These are phyloP conservation scores for Neonectria faginata DNA, from an alignment of 2,329 filamentous ascomycete species.

Conservation along the genomic window DNA sequence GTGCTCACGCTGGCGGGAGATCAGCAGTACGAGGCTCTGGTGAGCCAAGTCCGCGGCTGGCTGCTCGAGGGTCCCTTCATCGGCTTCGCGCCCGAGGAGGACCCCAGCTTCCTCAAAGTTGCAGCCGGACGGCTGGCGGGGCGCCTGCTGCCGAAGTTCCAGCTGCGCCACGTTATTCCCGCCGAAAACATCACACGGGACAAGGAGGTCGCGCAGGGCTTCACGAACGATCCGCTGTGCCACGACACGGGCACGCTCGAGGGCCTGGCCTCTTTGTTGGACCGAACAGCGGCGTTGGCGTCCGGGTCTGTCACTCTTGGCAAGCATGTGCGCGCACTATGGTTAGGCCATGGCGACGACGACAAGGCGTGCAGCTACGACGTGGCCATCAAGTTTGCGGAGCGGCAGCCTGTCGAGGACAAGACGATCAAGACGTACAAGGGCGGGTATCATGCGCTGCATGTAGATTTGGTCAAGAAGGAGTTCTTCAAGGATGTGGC, in stretches of 20 bases:
- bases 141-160: constrained; percentile 73
- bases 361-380: constrained; percentile 77
- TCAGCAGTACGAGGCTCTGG: constrained; percentile 64
- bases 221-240: constrained; percentile 75
- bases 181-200: constrained; percentile 75
- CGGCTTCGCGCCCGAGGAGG: constrained; percentile 72
- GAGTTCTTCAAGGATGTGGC: constrained; percentile 70
- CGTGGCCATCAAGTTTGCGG: constrained; percentile 73
- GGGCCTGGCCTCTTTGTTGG: constrained; percentile 80
- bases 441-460: constrained; percentile 82
- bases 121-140: constrained; percentile 74
- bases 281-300: constrained; percentile 73
- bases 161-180: constrained; percentile 75
- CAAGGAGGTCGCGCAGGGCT: constrained; percentile 68
- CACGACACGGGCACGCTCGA: constrained; percentile 91
- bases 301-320: constrained; percentile 65
- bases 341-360: constrained; percentile 80
- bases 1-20: constrained; percentile 71
- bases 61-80: constrained; percentile 84
- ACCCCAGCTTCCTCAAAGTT: constrained; percentile 74
- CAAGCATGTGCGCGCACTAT: constrained; percentile 70
- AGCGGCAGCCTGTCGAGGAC: constrained; percentile 70
- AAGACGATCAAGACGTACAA: constrained; percentile 79
- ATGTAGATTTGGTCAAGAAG: constrained; percentile 68
- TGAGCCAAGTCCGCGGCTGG: constrained; percentile 75